Evolutionary conservation across 2,329 filamentous ascomycete species (phyloP), one percentile per base, ranked within the genome.

Genomic region (Pseudogymnoascus sp.): DNA sequence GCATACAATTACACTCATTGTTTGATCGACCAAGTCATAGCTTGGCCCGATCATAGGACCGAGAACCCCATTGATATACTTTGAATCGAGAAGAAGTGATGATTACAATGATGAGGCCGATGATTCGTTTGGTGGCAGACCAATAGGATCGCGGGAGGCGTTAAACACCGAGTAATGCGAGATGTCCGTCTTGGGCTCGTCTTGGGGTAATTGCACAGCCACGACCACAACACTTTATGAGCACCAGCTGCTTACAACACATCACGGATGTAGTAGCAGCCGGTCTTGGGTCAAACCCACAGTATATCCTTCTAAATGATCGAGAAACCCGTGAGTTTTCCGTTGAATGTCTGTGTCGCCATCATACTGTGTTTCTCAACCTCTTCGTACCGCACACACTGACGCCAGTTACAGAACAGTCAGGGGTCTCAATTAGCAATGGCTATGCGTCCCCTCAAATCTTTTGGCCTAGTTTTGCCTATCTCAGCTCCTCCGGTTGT

Each of bases 251-350:
- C 15, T 56, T 56, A 56, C 46, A 19, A 56, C 46, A 11, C n/a
- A 33, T 3, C 15, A 56, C 46, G 46, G 46, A 56, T 56, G 26
- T 17, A 31, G 10, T 26, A 56, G 11, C 26, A 56, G 46, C 46
- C 46, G 46, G 46, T 6, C 26, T 56, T 33, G 11, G 26, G 46
- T 2, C 46, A 31, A 56, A 31, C 46, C 23, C 26, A 31, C n/a
- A 6, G 46, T 33, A 15, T 33, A 56, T 56, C 33, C 46, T 23
- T 33, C 26, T 56, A 56, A 56, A 56, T 56, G 46, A 56, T 56
- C 26, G 46, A 56, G 46, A 56, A 56, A 56, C n/a, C 46, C 46
- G 46, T 56, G 46, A 56, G 46, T 31, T 56, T 19, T 56, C 46
- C 46, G 26, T 56, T 56, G 46, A n/a, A 23, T 7, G n/a, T 19